Evolutionary conservation across 208 protist genomes (phyloP), one percentile per base, ranked within the genome.

Genomic region (Wallacemonas collosoma): DNA sequence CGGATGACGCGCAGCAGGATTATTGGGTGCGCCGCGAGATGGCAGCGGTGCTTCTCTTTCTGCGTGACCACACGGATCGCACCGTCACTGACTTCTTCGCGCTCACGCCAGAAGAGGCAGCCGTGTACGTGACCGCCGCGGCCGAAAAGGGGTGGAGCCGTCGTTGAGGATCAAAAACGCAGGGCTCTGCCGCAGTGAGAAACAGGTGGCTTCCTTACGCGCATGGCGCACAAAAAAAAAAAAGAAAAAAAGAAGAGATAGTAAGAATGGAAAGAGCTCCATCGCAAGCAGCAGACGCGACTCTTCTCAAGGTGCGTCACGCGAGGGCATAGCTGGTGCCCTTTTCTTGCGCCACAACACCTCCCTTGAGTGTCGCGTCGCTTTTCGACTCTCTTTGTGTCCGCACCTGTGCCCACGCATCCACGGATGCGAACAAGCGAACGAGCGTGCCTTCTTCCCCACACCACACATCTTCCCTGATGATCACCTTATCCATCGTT

Each of bases 11-110:
- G 41, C 6, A 43, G 17, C 14, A 11, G 26, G 36, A 62, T 7
- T 12, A 51, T 14, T 65, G 60, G 60, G 60, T 41, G 7, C 60
- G 60, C 7, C 60, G 60, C 3, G 60, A 65, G 41, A 4, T 57
- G 14, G 51, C 51, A 5, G 64, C 50, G 50, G 51, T 69, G 64
- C 38, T 58, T 5, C 64, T 69, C 9, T 69, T 69, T 48, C 64
- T 69, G 7, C 64, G 35, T 35, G 35, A 58, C 5, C 8, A 69
- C 36, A 5, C 47, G 6, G 50, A 69, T 6, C 14, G 47, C 9
- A 57, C 47, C 1, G 64, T 48, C 6, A 36, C 9, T 47, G 64
- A 69, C 51, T 69, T 69, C 38, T 58, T 69, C 26, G 11, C 44
- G 9, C 48, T 69, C 9, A 9, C 26, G 14, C 35, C 64, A 40